These are phyloP conservation scores for Ophiosphaerella narmari DNA, from an alignment of 2,329 filamentous ascomycete genomes.

Conservation along the genomic window DNA sequence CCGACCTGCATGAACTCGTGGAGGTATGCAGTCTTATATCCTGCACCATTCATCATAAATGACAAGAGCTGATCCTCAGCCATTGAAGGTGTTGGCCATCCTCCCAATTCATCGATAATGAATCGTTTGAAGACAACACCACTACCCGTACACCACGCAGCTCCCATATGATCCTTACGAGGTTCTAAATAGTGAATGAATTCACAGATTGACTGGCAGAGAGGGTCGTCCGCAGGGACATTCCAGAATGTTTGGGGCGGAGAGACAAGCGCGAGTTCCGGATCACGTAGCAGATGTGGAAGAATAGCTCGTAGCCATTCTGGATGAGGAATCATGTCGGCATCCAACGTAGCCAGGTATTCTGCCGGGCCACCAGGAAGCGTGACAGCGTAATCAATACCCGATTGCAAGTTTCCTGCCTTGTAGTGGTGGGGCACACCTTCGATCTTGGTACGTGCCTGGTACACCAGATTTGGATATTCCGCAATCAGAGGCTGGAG, in stretches of 20 bases:
- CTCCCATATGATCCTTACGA: constrained; percentile 7
- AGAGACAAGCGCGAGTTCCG: constrained; percentile 2
- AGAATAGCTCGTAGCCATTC: constrained; percentile 6
- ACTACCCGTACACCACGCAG: constrained; percentile 6
- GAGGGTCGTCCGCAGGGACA: constrained; percentile 4
- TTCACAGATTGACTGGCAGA: constrained; percentile 6
- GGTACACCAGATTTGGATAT: constrained; percentile 3
- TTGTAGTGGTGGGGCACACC: constrained; percentile 7
- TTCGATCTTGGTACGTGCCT: constrained; percentile 2
- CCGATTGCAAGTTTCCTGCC: constrained; percentile 7
- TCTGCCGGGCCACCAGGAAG: constrained; percentile 3
- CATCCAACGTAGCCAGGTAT: constrained; percentile 4
- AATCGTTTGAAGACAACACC: constrained; percentile 7
- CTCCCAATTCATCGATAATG: constrained; percentile 3
- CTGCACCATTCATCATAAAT: constrained; percentile 7
- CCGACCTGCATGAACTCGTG: constrained; percentile 8
- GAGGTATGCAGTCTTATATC: constrained; percentile 6
- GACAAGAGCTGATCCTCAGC: constrained; percentile 5
- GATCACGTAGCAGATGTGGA: constrained; percentile 2
- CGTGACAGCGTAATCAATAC: constrained; percentile 5
- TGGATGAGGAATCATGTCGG: constrained; percentile 6
- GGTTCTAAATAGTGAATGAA: constrained; percentile 6
- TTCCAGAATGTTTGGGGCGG: constrained; percentile 7
- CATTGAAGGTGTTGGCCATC: constrained; percentile 6
- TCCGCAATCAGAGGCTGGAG: constrained; percentile 4